Conservation (phyloP, 768 basidiomycete species). For the Termitomyces sp. region DNA sequence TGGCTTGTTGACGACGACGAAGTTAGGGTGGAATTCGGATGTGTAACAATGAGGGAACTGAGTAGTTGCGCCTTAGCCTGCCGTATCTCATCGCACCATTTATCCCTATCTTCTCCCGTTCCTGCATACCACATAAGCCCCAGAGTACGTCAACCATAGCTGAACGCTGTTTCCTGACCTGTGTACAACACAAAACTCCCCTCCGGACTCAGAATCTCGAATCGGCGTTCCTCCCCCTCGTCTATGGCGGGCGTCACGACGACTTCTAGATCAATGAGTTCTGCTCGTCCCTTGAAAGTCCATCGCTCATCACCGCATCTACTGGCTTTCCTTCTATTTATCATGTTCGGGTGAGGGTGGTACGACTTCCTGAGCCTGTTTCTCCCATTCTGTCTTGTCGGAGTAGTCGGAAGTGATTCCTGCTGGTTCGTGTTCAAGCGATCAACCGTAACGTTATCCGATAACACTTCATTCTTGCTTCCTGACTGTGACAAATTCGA, state of each 20-base stretch:
- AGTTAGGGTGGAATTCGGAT: constrained; percentile 78
- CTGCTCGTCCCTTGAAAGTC: constrained; percentile 63
- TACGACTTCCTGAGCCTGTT: constrained; percentile 16
- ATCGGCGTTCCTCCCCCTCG: constrained; percentile 45
- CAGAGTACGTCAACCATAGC: background rate
- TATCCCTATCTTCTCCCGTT: constrained; percentile 49
- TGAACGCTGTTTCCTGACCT: constrained; percentile 30
- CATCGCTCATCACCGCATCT: constrained; percentile 62
- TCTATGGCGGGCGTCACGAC: constrained; percentile 46
- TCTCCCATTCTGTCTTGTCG: constrained; percentile 6
- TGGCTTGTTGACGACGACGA: constrained; percentile 74
- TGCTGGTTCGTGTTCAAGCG: background rate
- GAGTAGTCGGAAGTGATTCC: constrained; percentile 16
- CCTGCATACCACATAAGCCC: constrained; percentile 24
- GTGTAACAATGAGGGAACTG: constrained; percentile 60
- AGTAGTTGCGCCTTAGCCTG: constrained; percentile 67
- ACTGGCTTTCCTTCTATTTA: constrained; percentile 25
- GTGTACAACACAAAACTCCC: constrained; percentile 73
- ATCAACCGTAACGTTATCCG: constrained; percentile 4
- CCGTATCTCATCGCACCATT: constrained; percentile 65
- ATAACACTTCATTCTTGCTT: constrained; percentile 52
- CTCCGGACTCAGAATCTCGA: constrained; percentile 74
- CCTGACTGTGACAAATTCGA: constrained; percentile 21
- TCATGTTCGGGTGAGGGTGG: constrained; percentile 24
- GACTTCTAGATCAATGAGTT: constrained; percentile 72